Evolutionary conservation across 2,329 filamentous ascomycete genomes (phyloP).

Genomic region (Sarocladiaceae sp.): DNA sequence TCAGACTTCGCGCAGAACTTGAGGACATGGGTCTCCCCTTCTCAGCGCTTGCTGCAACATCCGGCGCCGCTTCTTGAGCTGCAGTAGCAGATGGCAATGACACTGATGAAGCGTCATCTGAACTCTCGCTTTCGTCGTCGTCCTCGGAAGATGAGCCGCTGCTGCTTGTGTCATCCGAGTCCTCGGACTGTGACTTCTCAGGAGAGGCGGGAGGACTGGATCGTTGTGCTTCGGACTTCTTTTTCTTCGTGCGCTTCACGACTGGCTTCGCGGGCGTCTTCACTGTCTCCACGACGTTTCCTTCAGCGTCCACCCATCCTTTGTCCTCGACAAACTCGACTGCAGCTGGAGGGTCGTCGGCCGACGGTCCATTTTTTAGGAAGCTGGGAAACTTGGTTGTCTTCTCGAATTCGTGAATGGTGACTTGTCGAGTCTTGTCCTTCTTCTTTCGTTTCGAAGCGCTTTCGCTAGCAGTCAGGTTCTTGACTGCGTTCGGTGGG

Average conservation of each 20-base stretch:
- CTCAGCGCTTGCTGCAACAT: conserved; percentile 22
- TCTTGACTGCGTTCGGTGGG: conserved; percentile 43
- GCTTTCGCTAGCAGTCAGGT: conserved; percentile 36
- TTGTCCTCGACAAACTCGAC: conserved; percentile 74
- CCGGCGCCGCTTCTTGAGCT: conserved; percentile 15
- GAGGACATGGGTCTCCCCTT: conserved; percentile 43
- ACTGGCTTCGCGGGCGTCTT: conserved; percentile 30
- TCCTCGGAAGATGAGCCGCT: conserved; percentile 29
- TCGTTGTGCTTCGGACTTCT: conserved; percentile 3
- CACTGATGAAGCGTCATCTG: conserved; percentile 11
- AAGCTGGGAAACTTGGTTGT: conserved; percentile 80
- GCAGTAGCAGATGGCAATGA: neutral
- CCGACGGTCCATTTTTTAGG: conserved; percentile 49
- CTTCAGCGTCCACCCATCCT: conserved; percentile 81
- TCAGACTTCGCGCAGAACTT: conserved; percentile 44
- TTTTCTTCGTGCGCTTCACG: conserved; percentile 20
- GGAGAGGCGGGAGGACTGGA: no score
- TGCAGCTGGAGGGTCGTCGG: conserved; percentile 28
- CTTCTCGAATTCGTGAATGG: conserved; percentile 87
- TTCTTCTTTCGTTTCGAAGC: conserved; percentile 54
- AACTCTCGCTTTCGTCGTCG: conserved; percentile 14
- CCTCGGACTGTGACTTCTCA: conserved; percentile 11
- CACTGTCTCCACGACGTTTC: conserved; percentile 66
- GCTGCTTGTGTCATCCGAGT: conserved; percentile 32
- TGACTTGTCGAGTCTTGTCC: conserved; percentile 45